Conservation (phyloP, 495 filamentous ascomycete genomes). For the Talaromyces nanjingensis region DNA sequence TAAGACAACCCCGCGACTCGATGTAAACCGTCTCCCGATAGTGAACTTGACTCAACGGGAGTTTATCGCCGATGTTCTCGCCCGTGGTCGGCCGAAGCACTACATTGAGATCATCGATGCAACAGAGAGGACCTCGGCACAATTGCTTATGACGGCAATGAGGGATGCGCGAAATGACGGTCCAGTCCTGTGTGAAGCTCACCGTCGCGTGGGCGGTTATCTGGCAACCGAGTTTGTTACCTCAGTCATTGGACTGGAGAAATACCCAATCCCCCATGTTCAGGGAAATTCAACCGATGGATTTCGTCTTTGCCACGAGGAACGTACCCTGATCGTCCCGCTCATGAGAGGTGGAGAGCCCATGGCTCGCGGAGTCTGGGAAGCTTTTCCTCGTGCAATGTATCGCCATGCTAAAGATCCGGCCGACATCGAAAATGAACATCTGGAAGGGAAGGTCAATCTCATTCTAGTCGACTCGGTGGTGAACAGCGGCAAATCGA, state of each 20-base stretch:
- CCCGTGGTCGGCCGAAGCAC: constrained; percentile 9
- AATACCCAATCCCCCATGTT: constrained; percentile 45
- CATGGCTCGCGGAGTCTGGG: constrained; percentile 57
- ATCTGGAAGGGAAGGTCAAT: constrained; percentile 33
- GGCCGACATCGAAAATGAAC: constrained; percentile 34
- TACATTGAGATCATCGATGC: constrained; percentile 33
- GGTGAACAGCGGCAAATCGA: constrained; percentile 49
- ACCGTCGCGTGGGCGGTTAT: constrained; percentile 46
- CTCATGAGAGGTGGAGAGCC: constrained; percentile 63
- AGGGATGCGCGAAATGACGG: constrained; percentile 44
- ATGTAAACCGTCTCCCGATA: constrained; percentile 37
- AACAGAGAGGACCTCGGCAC: constrained; percentile 36
- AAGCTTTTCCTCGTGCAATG: constrained; percentile 46
- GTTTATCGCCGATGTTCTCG: constrained; percentile 32
- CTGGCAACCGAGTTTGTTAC: constrained; percentile 44
- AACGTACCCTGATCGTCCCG: constrained; percentile 48
- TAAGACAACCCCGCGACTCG: constrained; percentile 34
- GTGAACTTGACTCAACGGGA: constrained; percentile 27
- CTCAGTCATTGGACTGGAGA: constrained; percentile 47
- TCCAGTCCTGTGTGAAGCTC: constrained; percentile 41
- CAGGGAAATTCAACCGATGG: constrained; percentile 42
- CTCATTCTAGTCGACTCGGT: constrained; percentile 58
- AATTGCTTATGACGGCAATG: constrained; percentile 52
- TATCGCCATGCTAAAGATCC: constrained; percentile 49
- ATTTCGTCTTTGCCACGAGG: constrained; percentile 45